Evolutionary conservation across 2,329 filamentous ascomycete species (phyloP).

Genomic region (Aspergillus tanneri): DNA sequence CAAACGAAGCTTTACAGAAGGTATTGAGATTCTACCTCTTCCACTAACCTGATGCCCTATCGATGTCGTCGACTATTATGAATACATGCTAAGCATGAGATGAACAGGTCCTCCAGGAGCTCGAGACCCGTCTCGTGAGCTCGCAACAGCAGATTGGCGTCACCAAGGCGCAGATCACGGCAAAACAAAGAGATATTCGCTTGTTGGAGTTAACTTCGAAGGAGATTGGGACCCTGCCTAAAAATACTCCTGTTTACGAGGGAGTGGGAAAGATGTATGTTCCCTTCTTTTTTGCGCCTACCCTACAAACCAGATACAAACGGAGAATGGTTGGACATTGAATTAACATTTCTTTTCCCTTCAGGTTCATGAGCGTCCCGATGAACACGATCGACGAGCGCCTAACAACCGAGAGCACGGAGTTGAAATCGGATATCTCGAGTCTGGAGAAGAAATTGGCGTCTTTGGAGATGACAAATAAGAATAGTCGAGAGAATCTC

Average conservation of each 20-base stretch:
- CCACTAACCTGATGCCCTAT: neutral
- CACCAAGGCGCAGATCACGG: slow-evolving; percentile 77
- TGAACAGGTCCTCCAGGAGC: slow-evolving; percentile 80
- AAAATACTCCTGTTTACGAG: slow-evolving; percentile 81
- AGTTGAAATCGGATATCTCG: slow-evolving; percentile 73
- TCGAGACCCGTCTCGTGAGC: slow-evolving; percentile 81
- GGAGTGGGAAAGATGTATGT: slow-evolving; percentile 94
- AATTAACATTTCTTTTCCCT: no score
- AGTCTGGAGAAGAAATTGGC: slow-evolving; percentile 84
- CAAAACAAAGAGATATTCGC: slow-evolving; percentile 84
- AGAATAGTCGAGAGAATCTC: slow-evolving; percentile 89
- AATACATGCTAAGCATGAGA: neutral
- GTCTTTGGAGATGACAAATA: slow-evolving; percentile 91
- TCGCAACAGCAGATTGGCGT: slow-evolving; percentile 91
- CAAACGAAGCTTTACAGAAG: slow-evolving; percentile 92
- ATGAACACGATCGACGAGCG: slow-evolving; percentile 72
- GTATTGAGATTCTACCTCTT: slow-evolving; percentile 45
- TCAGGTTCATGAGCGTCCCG: slow-evolving; percentile 88
- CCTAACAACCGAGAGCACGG: slow-evolving; percentile 70
- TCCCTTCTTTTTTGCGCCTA: no score
- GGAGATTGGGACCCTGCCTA: slow-evolving; percentile 74
- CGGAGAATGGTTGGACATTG: no score
- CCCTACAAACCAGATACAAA: no score
- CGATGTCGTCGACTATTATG: neutral
- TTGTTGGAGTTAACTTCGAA: slow-evolving; percentile 82